phyloP scores from a whole-genome alignment of 164 flowering plant genomes.

The Cinnamomum chago region DNA sequence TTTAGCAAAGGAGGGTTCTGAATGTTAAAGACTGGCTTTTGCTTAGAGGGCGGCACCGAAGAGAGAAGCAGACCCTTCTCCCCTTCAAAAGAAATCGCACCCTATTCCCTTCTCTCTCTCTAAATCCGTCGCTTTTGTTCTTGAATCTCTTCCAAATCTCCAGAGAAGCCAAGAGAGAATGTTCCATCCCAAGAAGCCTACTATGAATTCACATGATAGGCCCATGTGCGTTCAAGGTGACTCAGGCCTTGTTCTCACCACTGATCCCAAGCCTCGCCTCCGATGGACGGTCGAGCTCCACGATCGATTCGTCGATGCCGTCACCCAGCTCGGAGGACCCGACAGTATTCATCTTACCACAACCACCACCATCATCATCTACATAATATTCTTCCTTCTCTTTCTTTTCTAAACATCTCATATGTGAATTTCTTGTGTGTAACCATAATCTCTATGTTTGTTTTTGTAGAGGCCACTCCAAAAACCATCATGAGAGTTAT shows the following conservation, averaged over 20 bases:
- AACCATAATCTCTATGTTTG: background rate
- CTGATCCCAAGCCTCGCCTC: conserved; percentile 98
- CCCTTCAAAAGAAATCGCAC: conserved; percentile 54
- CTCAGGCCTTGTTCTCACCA: conserved; percentile 97
- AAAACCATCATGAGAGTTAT: conserved; percentile 99
- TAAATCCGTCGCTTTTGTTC: conserved; percentile 62
- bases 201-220: conserved; percentile 74
- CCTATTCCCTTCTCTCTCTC: conserved; percentile 45
- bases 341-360: conserved; percentile 49
- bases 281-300: conserved; percentile 99
- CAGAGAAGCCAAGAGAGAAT: conserved; percentile 44
- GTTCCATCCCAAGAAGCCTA: conserved; percentile 89
- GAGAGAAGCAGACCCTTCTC: conserved; percentile 19
- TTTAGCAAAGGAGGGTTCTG: conserved; percentile 31
- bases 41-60: conserved; percentile 12
- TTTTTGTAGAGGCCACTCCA: conserved; percentile 85
- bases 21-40: conserved; percentile 25
- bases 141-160: conserved; percentile 54
- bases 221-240: conserved; percentile 89
- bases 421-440: background rate
- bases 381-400: background rate
- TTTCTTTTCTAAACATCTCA: conserved; percentile 3
- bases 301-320: conserved; percentile 98
- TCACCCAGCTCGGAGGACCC: conserved; percentile 96
- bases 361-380: background rate